Evolutionary conservation across 139 green algal species (phyloP).

Genomic region (Nannochloris sp.): DNA sequence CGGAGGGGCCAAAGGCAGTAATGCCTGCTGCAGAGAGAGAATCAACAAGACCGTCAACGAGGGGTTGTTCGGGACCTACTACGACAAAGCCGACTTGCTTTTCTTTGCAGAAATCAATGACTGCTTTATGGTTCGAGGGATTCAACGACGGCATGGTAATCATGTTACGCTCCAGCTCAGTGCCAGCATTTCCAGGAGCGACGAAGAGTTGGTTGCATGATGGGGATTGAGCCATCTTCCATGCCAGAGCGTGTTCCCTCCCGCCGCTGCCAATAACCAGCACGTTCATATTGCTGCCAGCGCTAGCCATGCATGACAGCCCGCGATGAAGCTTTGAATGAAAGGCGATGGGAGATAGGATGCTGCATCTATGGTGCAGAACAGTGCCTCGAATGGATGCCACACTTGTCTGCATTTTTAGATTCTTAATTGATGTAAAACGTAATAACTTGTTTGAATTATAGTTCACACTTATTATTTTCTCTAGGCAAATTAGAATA

Average conservation of each 20-base stretch:
- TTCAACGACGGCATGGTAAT: conserved; percentile 42
- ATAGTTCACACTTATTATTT: too few species aligned
- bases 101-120: conserved; percentile 71
- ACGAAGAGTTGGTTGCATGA: conserved; percentile 55
- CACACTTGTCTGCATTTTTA: too few species aligned
- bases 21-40: conserved; percentile 57
- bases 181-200: conserved; percentile 83
- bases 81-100: conserved; percentile 71
- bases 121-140: conserved; percentile 36
- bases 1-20: conserved; percentile 78
- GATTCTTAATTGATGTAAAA: too few species aligned
- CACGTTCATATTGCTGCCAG: too few species aligned
- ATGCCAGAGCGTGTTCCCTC: conserved; percentile 83
- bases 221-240: conserved; percentile 72
- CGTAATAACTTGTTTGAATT: too few species aligned
- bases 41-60: conserved; percentile 93
- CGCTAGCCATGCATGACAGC: too few species aligned
- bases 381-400: too few species aligned
- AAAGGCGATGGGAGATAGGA: too few species aligned
- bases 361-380: too few species aligned
- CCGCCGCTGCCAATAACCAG: conserved; percentile 80
- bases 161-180: conserved; percentile 46
- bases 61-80: conserved; percentile 84
- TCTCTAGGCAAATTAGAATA: too few species aligned
- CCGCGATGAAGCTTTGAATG: too few species aligned